Percentiles rank a stretch among this genome's conserved stretches.
Evolutionary conservation across 768 basidiomycete species (phyloP).

Genomic region (Hygrocybe punicea): DNA sequence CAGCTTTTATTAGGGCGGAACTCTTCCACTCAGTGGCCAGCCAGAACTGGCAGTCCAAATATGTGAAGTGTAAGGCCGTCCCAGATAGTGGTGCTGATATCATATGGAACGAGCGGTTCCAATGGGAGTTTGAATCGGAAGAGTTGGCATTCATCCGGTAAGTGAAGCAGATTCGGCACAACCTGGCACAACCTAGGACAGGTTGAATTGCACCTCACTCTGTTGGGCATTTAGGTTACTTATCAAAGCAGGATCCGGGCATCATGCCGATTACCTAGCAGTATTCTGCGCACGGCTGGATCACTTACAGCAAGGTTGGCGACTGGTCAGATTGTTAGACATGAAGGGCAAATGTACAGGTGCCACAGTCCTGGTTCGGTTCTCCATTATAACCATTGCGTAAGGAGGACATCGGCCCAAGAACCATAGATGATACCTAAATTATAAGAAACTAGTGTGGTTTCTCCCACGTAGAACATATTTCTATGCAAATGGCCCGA

Average conservation of each 20-base stretch:
- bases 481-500: no score
- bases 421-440: not conserved
- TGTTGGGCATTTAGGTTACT: conserved; percentile 27
- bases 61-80: conserved; percentile 35
- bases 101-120: conserved; percentile 42
- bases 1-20: conserved; percentile 45
- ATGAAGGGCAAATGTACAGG: conserved; percentile 49
- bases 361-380: conserved; percentile 33
- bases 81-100: conserved; percentile 37
- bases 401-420: not conserved
- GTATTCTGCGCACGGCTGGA: conserved; percentile 53
- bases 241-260: conserved; percentile 42
- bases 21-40: conserved; percentile 41
- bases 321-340: conserved; percentile 49
- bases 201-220: conserved; percentile 1
- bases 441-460: no score
- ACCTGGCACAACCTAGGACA: not conserved
- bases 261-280: conserved; percentile 45
- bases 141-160: conserved; percentile 54
- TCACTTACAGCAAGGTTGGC: conserved; percentile 47
- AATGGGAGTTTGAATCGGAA: conserved; percentile 51
- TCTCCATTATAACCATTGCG: conserved; percentile 2
- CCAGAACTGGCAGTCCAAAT: conserved; percentile 44
- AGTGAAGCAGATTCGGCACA: conserved; percentile 16
- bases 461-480: no score